Base-by-base conservation (phyloP, 202 grass and related monocot species). In the Carex sylvatica region DNA sequence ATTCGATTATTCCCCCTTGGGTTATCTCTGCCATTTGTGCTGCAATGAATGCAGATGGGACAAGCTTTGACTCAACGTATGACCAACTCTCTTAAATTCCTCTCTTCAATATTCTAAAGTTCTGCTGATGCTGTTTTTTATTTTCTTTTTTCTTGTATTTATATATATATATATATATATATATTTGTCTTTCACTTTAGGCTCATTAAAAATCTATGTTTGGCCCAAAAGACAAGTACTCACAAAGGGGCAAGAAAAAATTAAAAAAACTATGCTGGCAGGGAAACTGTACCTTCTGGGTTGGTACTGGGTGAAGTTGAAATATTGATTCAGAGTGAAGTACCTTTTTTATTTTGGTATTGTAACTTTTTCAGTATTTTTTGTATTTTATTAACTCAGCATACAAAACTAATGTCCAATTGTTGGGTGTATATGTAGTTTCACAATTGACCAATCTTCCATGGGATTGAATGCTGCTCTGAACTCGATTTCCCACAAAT, bases 1-100 rank as follows among this genome's bases (percentile, higher is more conserved):
- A 95, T 36, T 47, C 35, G 2, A 62, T 90, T n/a, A 65, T 98
- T 62, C 91, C 92, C 0, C 92, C 92, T 4, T 95, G 95, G 95
- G 86, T 98, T 5, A 82, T 93, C 33, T 90, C 83, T 1, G 89
- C 89, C 24, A 46, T 98, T 61, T 95, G 92, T 26, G 71, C 86
- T 2, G 86, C 86, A 33, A 90, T 98, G 92, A 85, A 82, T 30
- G 67, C 64, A 0, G 89, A 93, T 8, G 53, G 67, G 3, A 83
- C 38, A 3, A 89, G 86, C 70, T 99, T 99, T 0, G 84, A 92
- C 20, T 79, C 90, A 7, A 90, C 18, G 96, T 99, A 86, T 9
- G 85, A 4, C 5, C 11, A 59, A 51, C 51, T 46, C 38, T 9
- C 65, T 33, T 1, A 0, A 3, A 0, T 15, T 30, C 31, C 5